Evolutionary conservation across 768 basidiomycete species (phyloP).

Genomic region (Auricularia cornea): DNA sequence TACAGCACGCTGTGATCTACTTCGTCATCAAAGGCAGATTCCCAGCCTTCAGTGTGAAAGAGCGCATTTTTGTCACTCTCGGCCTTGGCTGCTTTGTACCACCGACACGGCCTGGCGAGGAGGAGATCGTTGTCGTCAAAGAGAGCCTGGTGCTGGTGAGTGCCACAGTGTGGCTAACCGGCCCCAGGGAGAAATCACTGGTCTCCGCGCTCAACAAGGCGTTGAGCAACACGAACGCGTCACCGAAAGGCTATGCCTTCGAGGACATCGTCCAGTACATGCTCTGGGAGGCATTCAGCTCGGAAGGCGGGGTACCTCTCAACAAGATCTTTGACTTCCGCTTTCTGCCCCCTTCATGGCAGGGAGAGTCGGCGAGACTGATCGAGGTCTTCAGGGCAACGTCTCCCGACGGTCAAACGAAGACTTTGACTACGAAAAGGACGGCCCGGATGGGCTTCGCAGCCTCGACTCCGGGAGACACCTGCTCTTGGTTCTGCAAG

Average conservation of each 20-base stretch:
- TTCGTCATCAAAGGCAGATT: no score
- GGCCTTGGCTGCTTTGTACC: no score
- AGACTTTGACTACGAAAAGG: not conserved
- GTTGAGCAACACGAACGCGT: not conserved
- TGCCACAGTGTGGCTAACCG: no score
- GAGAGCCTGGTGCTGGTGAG: no score
- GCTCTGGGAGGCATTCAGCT: not conserved
- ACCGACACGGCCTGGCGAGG: no score
- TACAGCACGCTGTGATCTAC: no score
- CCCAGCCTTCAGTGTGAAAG: no score
- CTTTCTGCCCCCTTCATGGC: not conserved
- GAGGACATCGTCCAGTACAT: not conserved
- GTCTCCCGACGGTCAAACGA: not conserved
- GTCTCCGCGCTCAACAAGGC: not conserved
- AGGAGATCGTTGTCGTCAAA: no score
- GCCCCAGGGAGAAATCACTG: no score
- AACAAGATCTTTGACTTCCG: not conserved
- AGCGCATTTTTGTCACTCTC: no score
- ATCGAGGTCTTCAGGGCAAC: not conserved
- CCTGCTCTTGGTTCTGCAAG: not conserved
- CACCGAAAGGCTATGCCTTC: not conserved
- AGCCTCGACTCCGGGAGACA: not conserved
- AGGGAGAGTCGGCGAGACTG: not conserved
- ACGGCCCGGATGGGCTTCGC: not conserved
- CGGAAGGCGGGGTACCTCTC: not conserved